These are phyloP conservation scores for Lentinula boryana DNA, from an alignment of 768 basidiomycete genomes.

Conservation along the genomic window DNA sequence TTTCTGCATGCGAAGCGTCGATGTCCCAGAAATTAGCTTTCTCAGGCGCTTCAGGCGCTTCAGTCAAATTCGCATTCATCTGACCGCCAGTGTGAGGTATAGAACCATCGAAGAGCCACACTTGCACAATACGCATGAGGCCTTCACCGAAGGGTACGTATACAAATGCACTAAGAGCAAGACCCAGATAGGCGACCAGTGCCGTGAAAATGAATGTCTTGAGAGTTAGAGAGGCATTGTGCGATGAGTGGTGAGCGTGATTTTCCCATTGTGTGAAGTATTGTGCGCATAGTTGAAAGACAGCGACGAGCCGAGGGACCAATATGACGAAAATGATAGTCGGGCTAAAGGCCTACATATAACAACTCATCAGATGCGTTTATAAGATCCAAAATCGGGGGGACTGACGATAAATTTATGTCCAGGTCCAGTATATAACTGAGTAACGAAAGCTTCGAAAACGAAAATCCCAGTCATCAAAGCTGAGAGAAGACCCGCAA, in stretches of 20 bases:
- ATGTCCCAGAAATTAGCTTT: conserved; percentile 39
- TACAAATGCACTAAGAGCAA: conserved; percentile 89
- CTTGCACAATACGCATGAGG: conserved; percentile 60
- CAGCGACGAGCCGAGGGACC: conserved; percentile 71
- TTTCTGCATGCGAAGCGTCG: conserved; percentile 41
- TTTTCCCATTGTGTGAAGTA: conserved; percentile 91
- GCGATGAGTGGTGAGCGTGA: conserved; percentile 73
- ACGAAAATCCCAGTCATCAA: conserved; percentile 80
- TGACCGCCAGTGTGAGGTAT: conserved; percentile 11
- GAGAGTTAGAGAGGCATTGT: conserved; percentile 75
- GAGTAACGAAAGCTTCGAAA: conserved; percentile 86
- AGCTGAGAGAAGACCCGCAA: conserved; percentile 60
- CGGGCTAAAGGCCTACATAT: conserved; percentile 63
- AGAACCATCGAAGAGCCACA: conserved; percentile 30
- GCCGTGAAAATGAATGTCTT: conserved; percentile 80
- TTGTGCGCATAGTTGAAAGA: conserved; percentile 66
- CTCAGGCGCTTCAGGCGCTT: conserved; percentile 1
- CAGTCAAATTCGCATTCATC: background rate
- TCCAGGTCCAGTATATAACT: conserved; percentile 86
- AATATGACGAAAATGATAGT: conserved; percentile 78
- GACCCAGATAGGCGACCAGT: conserved; percentile 85
- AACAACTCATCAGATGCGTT: background rate
- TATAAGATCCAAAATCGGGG: background rate
- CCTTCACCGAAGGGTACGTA: conserved; percentile 92
- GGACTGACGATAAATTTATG: conserved; percentile 69